Conservation (phyloP, 495 filamentous ascomycete species). For the Haplographium delicatum region DNA sequence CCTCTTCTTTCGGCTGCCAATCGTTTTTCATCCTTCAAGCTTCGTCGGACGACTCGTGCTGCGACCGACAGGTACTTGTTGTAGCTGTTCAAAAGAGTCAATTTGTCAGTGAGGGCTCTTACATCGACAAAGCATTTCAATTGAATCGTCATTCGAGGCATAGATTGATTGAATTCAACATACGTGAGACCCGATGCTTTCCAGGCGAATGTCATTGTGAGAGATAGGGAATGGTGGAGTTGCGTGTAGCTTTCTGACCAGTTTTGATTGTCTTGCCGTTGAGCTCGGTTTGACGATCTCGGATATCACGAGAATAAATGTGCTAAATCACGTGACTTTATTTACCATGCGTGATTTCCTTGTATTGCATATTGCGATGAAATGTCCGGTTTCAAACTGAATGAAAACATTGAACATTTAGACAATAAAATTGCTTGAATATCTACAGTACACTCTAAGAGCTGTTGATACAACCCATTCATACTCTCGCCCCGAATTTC, state of each 20-base stretch:
- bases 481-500: conserved; percentile 21
- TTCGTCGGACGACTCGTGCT: conserved; percentile 76
- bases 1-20: conserved; percentile 83
- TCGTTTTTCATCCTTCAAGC: conserved; percentile 89
- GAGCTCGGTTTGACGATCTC: conserved; percentile 12
- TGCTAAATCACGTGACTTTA: conserved; percentile 9
- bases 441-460: conserved; percentile 30
- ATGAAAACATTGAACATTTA: background rate
- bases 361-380: background rate
- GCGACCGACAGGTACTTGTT: conserved; percentile 79
- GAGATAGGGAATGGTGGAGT: conserved; percentile 42
- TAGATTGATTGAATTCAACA: conserved; percentile 1
- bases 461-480: conserved; percentile 48
- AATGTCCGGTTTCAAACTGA: background rate
- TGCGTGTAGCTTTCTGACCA: conserved; percentile 19
- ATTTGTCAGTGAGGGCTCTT: conserved; percentile 17
- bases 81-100: conserved; percentile 54
- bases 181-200: conserved; percentile 97
- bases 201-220: conserved; percentile 97
- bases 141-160: conserved; percentile 1
- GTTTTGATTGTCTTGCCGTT: conserved; percentile 22
- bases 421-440: conserved; percentile 20
- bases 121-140: conserved; percentile 4
- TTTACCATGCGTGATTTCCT: background rate
- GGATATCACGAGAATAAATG: background rate